These are phyloP conservation scores for Cicer judaicum DNA, from an alignment of 306 rosid genomes.

Conservation along the genomic window DNA sequence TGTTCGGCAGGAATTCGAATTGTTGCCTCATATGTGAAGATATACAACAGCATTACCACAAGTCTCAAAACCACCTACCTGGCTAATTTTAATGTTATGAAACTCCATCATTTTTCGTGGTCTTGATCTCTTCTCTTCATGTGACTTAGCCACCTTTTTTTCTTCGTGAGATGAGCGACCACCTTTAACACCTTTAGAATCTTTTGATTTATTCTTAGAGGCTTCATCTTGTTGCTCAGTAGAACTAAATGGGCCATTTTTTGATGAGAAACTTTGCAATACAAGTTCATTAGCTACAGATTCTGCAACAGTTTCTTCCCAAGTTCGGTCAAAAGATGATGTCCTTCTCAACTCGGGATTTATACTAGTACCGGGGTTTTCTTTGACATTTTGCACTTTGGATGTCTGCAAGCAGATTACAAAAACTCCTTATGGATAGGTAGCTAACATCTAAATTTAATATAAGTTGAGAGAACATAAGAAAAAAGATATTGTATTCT, in stretches of 20 bases:
- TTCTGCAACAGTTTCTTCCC: slow-evolving; percentile 99
- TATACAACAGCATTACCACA: slow-evolving; percentile 30
- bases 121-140: slow-evolving; percentile 90
- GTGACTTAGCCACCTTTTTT: slow-evolving; percentile 75
- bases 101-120: slow-evolving; percentile 98
- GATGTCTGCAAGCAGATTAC: slow-evolving; percentile 64
- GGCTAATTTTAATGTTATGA: slow-evolving; percentile 94
- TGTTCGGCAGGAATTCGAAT: slow-evolving; percentile 37
- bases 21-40: slow-evolving; percentile 20
- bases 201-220: slow-evolving; percentile 74
- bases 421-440: slow-evolving; percentile 36
- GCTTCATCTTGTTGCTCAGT: slow-evolving; percentile 83
- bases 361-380: slow-evolving; percentile 51
- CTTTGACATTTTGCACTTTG: slow-evolving; percentile 60
- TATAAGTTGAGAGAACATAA: slow-evolving; percentile 20
- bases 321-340: slow-evolving; percentile 87
- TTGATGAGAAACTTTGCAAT: slow-evolving; percentile 82
- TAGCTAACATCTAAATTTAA: slow-evolving; percentile 32
- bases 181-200: slow-evolving; percentile 74
- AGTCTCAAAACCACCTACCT: slow-evolving; percentile 63
- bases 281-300: slow-evolving; percentile 95
- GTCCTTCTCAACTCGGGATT: slow-evolving; percentile 79
- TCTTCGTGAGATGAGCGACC: slow-evolving; percentile 94
- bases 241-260: slow-evolving; percentile 63
- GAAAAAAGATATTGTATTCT: slow-evolving; percentile 17